Percentiles rank a stretch among this genome's conserved stretches.
phyloP scores from a whole-genome alignment of 2,329 filamentous ascomycete genomes.

The Akanthomyces dipterigenus region DNA sequence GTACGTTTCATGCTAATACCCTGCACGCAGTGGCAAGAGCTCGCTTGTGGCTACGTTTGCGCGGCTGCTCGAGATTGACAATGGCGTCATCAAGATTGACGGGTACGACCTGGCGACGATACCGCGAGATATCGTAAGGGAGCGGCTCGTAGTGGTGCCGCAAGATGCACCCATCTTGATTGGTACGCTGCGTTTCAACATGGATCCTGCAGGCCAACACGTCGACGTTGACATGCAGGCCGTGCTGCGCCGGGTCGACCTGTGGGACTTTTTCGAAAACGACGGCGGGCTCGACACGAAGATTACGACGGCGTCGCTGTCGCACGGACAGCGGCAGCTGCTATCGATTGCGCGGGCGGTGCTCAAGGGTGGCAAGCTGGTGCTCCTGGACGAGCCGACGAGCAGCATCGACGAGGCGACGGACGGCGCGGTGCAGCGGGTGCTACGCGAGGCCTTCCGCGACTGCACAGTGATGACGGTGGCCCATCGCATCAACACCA shows the following conservation, averaged over 20 bases:
- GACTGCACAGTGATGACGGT: conserved; percentile 6
- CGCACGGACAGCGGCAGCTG: conserved; percentile 39
- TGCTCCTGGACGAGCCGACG: conserved; percentile 27
- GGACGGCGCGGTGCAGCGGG: background rate
- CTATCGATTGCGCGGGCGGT: conserved; percentile 32
- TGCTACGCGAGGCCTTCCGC: background rate
- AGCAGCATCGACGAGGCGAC: conserved; percentile 6
- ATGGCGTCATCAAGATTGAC: conserved; percentile 38
- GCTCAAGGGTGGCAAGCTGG: conserved; percentile 27
- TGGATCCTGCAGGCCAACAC: conserved; percentile 34
- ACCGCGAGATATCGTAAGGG: conserved; percentile 18
- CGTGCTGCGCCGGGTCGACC: conserved; percentile 37
- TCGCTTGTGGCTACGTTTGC: conserved; percentile 37
- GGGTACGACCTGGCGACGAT: conserved; percentile 28
- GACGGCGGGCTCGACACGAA: conserved; percentile 31
- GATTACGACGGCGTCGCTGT: conserved; percentile 26
- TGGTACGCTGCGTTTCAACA: conserved; percentile 41
- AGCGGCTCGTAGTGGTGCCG: conserved; percentile 36
- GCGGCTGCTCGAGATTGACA: conserved; percentile 38
- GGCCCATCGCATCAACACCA: conserved; percentile 10
- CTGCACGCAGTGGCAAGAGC: conserved; percentile 23
- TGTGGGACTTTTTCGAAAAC: conserved; percentile 34
- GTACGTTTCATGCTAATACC: background rate
- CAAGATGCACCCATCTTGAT: conserved; percentile 46
- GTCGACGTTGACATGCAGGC: conserved; percentile 35